phyloP scores from a whole-genome alignment of 441 rosid species.

The Corymbia calophylla region DNA sequence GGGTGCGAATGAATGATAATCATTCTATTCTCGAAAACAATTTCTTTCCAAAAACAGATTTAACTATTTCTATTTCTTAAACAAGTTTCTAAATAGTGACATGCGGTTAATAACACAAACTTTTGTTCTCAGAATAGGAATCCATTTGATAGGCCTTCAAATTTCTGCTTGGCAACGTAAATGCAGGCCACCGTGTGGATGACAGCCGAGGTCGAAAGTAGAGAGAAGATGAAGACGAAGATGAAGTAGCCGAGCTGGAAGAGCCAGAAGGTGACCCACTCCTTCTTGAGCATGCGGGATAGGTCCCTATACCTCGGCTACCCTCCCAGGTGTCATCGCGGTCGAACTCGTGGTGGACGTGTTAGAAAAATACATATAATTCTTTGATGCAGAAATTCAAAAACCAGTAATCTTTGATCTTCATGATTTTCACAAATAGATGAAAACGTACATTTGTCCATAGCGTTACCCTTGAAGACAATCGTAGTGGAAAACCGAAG shows the following conservation, averaged over 20 bases:
- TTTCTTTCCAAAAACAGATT: no score
- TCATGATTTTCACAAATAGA: no score
- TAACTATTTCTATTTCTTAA: no score
- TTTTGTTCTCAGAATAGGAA: rapidly evolving
- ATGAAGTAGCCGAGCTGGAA: neutral
- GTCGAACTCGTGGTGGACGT: neutral
- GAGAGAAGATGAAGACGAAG: neutral
- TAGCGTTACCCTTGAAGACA: no score
- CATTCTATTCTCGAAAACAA: rapidly evolving
- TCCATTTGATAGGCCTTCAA: neutral
- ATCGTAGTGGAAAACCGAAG: no score
- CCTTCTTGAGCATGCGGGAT: neutral
- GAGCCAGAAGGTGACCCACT: neutral
- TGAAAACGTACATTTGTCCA: no score
- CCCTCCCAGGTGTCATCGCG: neutral
- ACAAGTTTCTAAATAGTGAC: no score
- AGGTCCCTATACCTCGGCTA: neutral
- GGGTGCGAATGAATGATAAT: neutral
- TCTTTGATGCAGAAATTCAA: no score
- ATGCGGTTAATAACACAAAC: no score
- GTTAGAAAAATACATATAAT: no score
- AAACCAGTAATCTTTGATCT: no score
- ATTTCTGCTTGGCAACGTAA: neutral
- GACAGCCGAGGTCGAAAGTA: neutral
- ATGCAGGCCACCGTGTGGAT: neutral